These are phyloP conservation scores for Crassisporium funariophilum DNA, from an alignment of 768 basidiomycete species.

Conservation along the genomic window DNA sequence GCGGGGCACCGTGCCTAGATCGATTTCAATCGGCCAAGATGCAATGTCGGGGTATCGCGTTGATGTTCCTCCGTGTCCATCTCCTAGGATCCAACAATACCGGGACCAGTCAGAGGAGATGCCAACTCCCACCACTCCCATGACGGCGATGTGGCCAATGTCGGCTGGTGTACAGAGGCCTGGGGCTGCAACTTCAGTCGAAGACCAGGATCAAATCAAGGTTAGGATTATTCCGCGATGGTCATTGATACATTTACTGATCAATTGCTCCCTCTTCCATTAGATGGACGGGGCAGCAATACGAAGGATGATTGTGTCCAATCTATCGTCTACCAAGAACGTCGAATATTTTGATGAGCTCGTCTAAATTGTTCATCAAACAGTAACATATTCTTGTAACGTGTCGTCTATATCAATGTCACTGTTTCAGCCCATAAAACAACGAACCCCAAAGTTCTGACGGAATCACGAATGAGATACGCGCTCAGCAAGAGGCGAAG, in stretches of 20 bases:
- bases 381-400: neutral
- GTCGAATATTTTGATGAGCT: slow-evolving; percentile 14
- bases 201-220: slow-evolving; percentile 12
- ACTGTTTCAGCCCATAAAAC: neutral
- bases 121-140: slow-evolving; percentile 12
- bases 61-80: slow-evolving; percentile 11
- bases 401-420: neutral
- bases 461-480: too few species aligned
- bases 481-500: too few species aligned
- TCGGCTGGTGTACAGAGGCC: slow-evolving; percentile 7
- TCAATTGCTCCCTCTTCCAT: neutral
- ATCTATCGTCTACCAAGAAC: slow-evolving; percentile 23
- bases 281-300: slow-evolving; percentile 33
- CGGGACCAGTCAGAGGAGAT: slow-evolving; percentile 4
- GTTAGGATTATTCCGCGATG: slow-evolving; percentile 8
- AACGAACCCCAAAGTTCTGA: neutral
- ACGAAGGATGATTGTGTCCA: slow-evolving; percentile 39
- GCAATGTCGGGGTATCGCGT: neutral
- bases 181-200: too few species aligned
- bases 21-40: neutral
- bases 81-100: slow-evolving; percentile 8
- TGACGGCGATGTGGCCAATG: slow-evolving; percentile 22
- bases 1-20: slow-evolving; percentile 4
- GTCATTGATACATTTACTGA: neutral
- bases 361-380: slow-evolving; percentile 3